Percentiles rank a stretch among this genome's conserved stretches.
Evolutionary conservation across 2,329 filamentous ascomycete genomes (phyloP).

Genomic region (Microdochium bolleyi): DNA sequence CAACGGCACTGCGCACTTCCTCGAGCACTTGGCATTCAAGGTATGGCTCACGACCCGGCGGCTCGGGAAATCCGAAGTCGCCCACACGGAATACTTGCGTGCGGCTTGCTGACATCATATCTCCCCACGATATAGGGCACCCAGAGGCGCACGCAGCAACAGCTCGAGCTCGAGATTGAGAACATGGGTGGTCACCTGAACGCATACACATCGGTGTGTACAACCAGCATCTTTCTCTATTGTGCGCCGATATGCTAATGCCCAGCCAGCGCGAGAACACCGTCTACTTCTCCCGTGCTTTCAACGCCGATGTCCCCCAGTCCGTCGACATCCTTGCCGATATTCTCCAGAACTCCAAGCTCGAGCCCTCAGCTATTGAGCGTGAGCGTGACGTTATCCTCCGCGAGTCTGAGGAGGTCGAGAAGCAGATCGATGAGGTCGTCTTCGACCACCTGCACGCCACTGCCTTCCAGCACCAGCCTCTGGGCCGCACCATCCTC

Average conservation of each 20-base stretch:
- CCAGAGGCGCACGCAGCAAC: conserved; percentile 86
- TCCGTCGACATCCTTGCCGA: conserved; percentile 98
- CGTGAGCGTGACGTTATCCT: conserved; percentile 98
- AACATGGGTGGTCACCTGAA: conserved; percentile 99
- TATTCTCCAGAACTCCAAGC: conserved; percentile 98
- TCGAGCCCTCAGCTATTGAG: conserved; percentile 87
- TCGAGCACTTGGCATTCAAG: conserved; percentile 99
- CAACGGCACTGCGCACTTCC: conserved; percentile 98
- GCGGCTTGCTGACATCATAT: neutral
- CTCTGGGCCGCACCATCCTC: conserved; percentile 93
- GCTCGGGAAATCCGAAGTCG: neutral
- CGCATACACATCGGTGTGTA: conserved; percentile 93
- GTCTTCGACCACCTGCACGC: conserved; percentile 99
- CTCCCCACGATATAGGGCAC: conserved; percentile 58
- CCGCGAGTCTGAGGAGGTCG: conserved; percentile 97
- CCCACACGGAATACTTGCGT: neutral
- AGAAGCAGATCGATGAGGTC: conserved; percentile 99
- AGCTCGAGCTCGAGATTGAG: conserved; percentile 98
- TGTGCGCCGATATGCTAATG: neutral
- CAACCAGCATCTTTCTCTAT: conserved; percentile 1
- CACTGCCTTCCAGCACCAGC: conserved; percentile 94
- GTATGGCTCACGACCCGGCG: conserved; percentile 35
- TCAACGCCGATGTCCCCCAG: conserved; percentile 95
- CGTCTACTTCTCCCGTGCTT: conserved; percentile 98
- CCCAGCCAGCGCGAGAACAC: conserved; percentile 85